Percentiles rank a stretch among this genome's conserved stretches.
phyloP scores from a whole-genome alignment of 2,329 filamentous ascomycete genomes.

The Colletotrichum melonis region DNA sequence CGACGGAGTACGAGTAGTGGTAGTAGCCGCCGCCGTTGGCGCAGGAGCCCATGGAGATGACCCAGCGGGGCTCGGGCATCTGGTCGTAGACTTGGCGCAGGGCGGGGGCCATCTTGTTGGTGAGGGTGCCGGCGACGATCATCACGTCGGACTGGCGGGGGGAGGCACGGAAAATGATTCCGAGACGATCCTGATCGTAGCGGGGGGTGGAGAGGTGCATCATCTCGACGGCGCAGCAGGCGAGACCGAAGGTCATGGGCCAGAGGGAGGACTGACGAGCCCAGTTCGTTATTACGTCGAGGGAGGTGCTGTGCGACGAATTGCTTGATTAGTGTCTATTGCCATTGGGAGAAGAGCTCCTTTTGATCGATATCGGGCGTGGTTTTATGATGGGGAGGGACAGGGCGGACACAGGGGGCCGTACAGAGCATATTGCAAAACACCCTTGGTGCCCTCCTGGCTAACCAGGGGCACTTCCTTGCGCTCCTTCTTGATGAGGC shows the following conservation, averaged over 20 bases:
- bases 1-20: conserved; percentile 83
- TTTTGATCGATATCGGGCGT: neutral
- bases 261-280: conserved; percentile 85
- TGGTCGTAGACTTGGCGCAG: conserved; percentile 93
- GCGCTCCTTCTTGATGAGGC: conserved; percentile 65
- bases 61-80: conserved; percentile 93
- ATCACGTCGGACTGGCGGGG: conserved; percentile 91
- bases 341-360: neutral
- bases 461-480: conserved; percentile 82
- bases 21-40: conserved; percentile 90
- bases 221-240: conserved; percentile 92
- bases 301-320: conserved; percentile 69
- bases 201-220: conserved; percentile 90
- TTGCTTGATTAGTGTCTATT: neutral
- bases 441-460: conserved; percentile 83
- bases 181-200: conserved; percentile 89
- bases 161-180: conserved; percentile 91
- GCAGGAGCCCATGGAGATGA: conserved; percentile 85
- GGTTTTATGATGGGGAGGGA: neutral
- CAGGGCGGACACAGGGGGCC: conserved; percentile 47
- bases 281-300: conserved; percentile 87
- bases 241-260: conserved; percentile 90
- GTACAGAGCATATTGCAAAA: conserved; percentile 88
- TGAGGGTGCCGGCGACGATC: conserved; percentile 93
- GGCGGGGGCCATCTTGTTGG: conserved; percentile 96